A percentile compares a stretch with the other conserved stretches of the same genome.
phyloP scores from a whole-genome alignment of 2,329 filamentous ascomycete species.

The Paraconiothyrium sp. region DNA sequence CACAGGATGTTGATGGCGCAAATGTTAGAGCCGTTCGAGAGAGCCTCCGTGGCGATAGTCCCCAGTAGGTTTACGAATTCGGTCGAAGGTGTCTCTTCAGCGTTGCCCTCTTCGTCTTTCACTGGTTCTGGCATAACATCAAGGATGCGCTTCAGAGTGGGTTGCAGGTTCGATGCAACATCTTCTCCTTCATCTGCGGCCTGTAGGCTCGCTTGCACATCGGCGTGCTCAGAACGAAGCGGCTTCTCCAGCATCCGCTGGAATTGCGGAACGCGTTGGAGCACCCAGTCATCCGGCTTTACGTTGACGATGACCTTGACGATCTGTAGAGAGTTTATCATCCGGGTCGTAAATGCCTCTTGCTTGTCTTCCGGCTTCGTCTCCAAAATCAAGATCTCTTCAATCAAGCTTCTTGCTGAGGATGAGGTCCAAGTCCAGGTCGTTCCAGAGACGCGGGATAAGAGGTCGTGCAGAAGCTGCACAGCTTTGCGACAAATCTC shows the following conservation, averaged over 20 bases:
- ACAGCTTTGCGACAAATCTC: constrained; percentile 90
- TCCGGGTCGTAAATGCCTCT: constrained; percentile 83
- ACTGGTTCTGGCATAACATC: constrained; percentile 85
- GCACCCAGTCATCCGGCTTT: constrained; percentile 90
- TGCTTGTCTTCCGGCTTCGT: constrained; percentile 57
- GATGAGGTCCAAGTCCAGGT: constrained; percentile 83
- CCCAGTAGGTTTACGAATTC: constrained; percentile 89
- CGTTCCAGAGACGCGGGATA: constrained; percentile 92
- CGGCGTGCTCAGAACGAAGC: constrained; percentile 85
- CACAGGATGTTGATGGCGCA: constrained; percentile 93
- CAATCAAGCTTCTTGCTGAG: constrained; percentile 92
- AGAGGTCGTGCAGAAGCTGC: constrained; percentile 80
- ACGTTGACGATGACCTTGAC: constrained; percentile 88
- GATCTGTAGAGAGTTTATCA: constrained; percentile 94
- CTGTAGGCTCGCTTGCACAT: constrained; percentile 93
- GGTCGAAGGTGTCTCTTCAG: constrained; percentile 78
- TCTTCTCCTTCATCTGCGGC: constrained; percentile 75
- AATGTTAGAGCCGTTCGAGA: constrained; percentile 82
- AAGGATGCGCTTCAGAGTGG: constrained; percentile 82
- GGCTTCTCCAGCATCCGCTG: constrained; percentile 92
- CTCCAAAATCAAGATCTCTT: constrained; percentile 83
- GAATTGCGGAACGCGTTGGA: constrained; percentile 77
- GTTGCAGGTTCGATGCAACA: constrained; percentile 68
- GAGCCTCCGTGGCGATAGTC: constrained; percentile 84
- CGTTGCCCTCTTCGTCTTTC: constrained; percentile 85